phyloP scores from a whole-genome alignment of 148 eudicot species.

The Vaccinium vitisidaea region DNA sequence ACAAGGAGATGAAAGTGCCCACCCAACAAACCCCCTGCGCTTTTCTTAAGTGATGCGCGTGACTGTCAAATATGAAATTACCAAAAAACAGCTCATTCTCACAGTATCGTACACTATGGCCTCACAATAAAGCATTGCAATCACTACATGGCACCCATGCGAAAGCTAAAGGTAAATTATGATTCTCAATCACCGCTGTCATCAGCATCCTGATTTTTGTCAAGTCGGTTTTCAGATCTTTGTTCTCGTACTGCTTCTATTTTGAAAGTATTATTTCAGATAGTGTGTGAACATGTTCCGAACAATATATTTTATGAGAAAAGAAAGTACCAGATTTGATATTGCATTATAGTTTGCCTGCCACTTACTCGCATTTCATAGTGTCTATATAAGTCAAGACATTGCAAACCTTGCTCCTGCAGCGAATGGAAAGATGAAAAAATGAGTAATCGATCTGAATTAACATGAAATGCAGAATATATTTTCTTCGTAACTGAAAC shows the following conservation, averaged over 20 bases:
- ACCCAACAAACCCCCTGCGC: constrained; percentile 22
- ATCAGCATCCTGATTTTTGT: not conserved
- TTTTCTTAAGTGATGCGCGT: not conserved
- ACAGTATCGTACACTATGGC: not conserved
- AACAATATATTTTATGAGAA: not conserved
- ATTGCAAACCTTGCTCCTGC: not conserved
- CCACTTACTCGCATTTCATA: constrained; percentile 2
- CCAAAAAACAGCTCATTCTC: not conserved
- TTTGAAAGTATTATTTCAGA: not conserved
- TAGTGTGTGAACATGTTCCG: not conserved
- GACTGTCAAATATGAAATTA: not conserved
- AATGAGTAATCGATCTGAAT: too few species aligned
- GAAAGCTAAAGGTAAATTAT: not conserved
- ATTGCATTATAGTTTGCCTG: not conserved
- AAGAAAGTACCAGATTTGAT: not conserved
- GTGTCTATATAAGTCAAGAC: not conserved
- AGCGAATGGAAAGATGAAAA: not conserved
- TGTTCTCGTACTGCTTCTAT: too few species aligned
- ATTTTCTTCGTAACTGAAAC: too few species aligned
- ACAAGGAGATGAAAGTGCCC: constrained; percentile 6
- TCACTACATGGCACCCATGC: not conserved
- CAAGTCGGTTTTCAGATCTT: not conserved
- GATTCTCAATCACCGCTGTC: not conserved
- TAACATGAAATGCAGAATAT: too few species aligned
- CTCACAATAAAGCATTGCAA: too few species aligned